Evolutionary conservation across 108 stramenopile species (phyloP).

Genomic region (Skeletonema costatum): DNA sequence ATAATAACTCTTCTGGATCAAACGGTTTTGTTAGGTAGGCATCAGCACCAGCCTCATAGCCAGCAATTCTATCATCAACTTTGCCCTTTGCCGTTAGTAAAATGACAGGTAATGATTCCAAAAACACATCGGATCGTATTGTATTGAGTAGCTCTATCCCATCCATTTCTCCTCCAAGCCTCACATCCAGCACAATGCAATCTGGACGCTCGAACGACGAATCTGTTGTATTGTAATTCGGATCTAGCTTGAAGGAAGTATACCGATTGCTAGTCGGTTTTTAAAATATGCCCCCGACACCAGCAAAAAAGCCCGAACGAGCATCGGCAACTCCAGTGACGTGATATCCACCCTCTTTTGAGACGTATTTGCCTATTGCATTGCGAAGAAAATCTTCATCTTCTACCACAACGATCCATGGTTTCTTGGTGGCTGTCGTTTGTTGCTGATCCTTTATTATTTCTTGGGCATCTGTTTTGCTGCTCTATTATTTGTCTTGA

Average conservation of each 20-base stretch:
- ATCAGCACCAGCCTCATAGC: slow-evolving; percentile 84
- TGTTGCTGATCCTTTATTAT: not conserved
- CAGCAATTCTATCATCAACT: slow-evolving; percentile 76
- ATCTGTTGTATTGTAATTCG: slow-evolving; percentile 5
- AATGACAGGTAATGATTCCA: slow-evolving; percentile 68
- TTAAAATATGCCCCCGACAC: slow-evolving; percentile 43
- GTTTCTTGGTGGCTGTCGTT: not conserved
- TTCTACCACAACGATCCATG: slow-evolving; percentile 69
- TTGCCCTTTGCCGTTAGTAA: slow-evolving; percentile 77
- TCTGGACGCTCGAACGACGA: slow-evolving; percentile 7
- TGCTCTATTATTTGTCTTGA: not conserved
- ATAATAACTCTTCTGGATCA: slow-evolving; percentile 81
- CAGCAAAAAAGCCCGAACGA: slow-evolving; percentile 51
- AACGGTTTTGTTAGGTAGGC: slow-evolving; percentile 89
- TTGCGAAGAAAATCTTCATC: slow-evolving; percentile 74
- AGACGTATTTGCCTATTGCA: slow-evolving; percentile 71
- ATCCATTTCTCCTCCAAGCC: slow-evolving; percentile 48
- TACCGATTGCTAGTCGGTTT: slow-evolving; percentile 8
- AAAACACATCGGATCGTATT: slow-evolving; percentile 55
- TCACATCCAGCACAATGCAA: slow-evolving; percentile 39
- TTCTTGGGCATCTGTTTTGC: not conserved
- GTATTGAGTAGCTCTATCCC: slow-evolving; percentile 67
- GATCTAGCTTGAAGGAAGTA: slow-evolving; percentile 23
- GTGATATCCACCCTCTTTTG: slow-evolving; percentile 66
- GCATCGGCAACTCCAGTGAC: slow-evolving; percentile 79